Evolutionary conservation across 2,329 filamentous ascomycete species (phyloP), one percentile per base, ranked within the genome.

Genomic region (Cladosporium phlei): DNA sequence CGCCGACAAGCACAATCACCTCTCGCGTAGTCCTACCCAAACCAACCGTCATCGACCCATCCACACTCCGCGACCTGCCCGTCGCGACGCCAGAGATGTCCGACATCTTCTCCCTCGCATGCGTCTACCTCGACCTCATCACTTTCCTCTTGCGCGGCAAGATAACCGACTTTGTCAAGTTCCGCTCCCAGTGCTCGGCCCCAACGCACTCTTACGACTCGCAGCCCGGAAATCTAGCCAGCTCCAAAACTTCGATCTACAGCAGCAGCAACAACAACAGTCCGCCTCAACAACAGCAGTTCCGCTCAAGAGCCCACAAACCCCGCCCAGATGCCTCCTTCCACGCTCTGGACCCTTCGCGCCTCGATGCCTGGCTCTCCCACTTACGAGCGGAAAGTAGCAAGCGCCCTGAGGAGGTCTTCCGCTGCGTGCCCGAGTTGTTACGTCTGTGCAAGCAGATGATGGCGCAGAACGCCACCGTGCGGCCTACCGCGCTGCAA

Each of bases 81-180:
- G 38, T 44, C 19, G 52, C 59, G 20, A 53, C 45, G 8, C 56
- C 54, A 61, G 49, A 73, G 69, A 57, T 66, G 50, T 79, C 82
- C 34, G 86, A 89, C 60, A 71, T 89, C 16, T 90, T 85, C 66
- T 86, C 83, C 3, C 71, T 88, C 1, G 85, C 80, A 8, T 86
- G 84, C 61, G 74, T 88, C 42, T 85, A 85, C 50, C 70, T 88
- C 12, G 85, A 90, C 53, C 75, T 89, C 22, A 60, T 88, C 16
- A 81, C 80, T 17, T 81, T 86, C 58, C 69, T 86, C 48, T 65
- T 88, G 50, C 86, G 86, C 62, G 81, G 82, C 54, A 79, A 81
- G 44, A 74, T 78, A 1, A 75, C 78, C 39, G 77, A 82, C 20
- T 88, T 88, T 58, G 71, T 79, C 25, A 74, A 79, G 19, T 81